Evolutionary conservation across 176 grass and related monocot genomes (phyloP), one percentile per base, ranked within the genome.

Genomic region (Thinopyrum elongatum): DNA sequence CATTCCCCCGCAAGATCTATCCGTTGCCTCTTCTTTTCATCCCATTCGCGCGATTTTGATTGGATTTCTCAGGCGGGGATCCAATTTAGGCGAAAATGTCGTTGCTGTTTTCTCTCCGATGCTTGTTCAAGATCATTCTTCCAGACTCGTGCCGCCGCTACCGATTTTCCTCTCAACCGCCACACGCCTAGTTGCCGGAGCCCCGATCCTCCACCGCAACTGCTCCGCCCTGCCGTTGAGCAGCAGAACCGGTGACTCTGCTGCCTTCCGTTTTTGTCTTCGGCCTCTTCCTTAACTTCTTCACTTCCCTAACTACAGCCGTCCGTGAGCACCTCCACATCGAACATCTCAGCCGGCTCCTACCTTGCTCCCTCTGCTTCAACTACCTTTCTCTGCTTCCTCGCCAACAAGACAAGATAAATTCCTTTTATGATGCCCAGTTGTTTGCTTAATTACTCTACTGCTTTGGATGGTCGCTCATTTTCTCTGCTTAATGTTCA

Each of bases 161-260:
- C 69, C 36, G 12, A 13, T 73, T 42, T 38, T 44, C 70, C 11
- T 0, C 28, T 76, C 42, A 30, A 49, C 41, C 41, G 38, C 41
- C 38, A 73, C 70, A 73, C 22, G 70, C 38, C 38, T 74, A n/a
- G 38, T 44, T n/a, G 70, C 70, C 38, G 70, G 39, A 74, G 70
- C 68, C 70, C 22, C 41, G n/a, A 36, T 11, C 70, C 25, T 73
- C 70, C 70, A 73, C 38, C 36, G 38, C 39, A 46, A 7, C 70
- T 7, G 70, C n/a, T 23, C 1, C 12, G 23, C 23, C 41, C 39
- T 46, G 70, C 39, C 39, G 39, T 74, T 17, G 70, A 17, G 23
- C 70, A 74, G n/a, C 70, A 46, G 15, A 44, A 73, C 1, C 36
- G 70, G 70, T 41, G 35, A 42, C 35, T 38, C 8, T 23, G 39